phyloP scores from a whole-genome alignment of 140 eudicot species.

The Ambrosia hybrid region DNA sequence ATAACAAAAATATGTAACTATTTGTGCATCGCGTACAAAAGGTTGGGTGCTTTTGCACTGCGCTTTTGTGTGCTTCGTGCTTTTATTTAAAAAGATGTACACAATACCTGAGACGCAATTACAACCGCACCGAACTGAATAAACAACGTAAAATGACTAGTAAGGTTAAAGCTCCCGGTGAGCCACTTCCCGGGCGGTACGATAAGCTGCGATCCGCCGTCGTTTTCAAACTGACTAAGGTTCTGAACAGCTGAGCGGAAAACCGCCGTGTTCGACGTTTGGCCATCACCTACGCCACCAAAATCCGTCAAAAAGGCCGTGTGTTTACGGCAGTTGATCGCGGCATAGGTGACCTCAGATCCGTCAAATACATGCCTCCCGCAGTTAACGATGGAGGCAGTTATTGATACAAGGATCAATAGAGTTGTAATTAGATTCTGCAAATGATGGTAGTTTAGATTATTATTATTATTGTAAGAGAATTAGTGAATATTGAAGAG shows the following conservation, averaged over 20 bases:
- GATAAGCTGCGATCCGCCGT: constrained; percentile 70
- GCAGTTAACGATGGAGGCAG: constrained; percentile 24
- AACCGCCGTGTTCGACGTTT: constrained; percentile 60
- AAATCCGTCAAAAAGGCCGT: constrained; percentile 64
- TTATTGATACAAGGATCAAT: constrained; percentile 19
- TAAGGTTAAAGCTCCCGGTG: constrained; percentile 72
- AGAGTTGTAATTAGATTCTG: background rate
- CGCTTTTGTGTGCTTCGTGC: too few relatives aligned
- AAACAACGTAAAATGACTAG: constrained; percentile 68
- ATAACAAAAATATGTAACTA: too few relatives aligned
- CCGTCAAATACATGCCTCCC: background rate
- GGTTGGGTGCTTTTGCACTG: too few relatives aligned
- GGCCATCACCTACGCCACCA: constrained; percentile 75
- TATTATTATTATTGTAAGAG: too few relatives aligned
- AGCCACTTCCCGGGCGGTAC: constrained; percentile 91
- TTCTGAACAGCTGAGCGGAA: constrained; percentile 50
- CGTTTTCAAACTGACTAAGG: constrained; percentile 48
- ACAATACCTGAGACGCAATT: constrained; percentile 65
- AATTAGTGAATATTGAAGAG: too few relatives aligned
- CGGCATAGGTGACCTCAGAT: constrained; percentile 27
- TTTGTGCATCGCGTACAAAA: too few relatives aligned
- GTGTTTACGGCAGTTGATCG: constrained; percentile 63
- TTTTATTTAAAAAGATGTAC: too few relatives aligned
- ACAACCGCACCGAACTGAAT: constrained; percentile 65
- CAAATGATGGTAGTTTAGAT: too few relatives aligned